A percentile compares a stretch with the other conserved stretches of the same genome.
Evolutionary conservation across 2,329 filamentous ascomycete species (phyloP).

Genomic region (Colletotrichum viniferum): DNA sequence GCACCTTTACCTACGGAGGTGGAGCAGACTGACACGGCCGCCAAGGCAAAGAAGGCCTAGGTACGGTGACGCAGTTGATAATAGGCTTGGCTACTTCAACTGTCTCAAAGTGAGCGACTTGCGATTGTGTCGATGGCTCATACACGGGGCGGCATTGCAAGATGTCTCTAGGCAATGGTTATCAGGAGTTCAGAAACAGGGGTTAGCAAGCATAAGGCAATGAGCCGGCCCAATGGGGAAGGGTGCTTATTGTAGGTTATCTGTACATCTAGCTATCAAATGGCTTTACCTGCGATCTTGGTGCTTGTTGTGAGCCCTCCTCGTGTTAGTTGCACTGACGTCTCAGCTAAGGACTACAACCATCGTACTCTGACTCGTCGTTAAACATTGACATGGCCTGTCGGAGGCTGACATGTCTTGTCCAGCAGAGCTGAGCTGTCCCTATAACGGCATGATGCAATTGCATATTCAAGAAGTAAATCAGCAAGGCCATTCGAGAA

Average conservation of each 20-base stretch:
- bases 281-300: not conserved
- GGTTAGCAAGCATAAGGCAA: not conserved
- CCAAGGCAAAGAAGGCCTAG: constrained; percentile 2
- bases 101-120: not conserved
- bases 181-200: not conserved
- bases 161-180: not conserved
- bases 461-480: not conserved
- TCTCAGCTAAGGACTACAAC: not conserved
- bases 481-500: not conserved
- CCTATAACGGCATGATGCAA: not conserved
- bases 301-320: not conserved
- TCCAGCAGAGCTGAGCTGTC: not conserved
- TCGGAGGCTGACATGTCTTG: not conserved
- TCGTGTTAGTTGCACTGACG: not conserved
- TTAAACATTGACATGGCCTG: not conserved
- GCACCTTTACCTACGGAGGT: constrained; percentile 10
- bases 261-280: constrained; percentile 19
- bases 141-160: not conserved
- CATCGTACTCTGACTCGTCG: not conserved
- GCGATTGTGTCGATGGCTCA: not conserved
- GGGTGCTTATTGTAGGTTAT: constrained; percentile 13
- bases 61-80: not conserved
- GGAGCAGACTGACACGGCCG: constrained; percentile 12
- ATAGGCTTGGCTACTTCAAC: not conserved
- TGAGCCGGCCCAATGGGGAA: not conserved